These are phyloP conservation scores for Curvularia verruculosa DNA, from an alignment of 2,329 filamentous ascomycete genomes.

Conservation along the genomic window DNA sequence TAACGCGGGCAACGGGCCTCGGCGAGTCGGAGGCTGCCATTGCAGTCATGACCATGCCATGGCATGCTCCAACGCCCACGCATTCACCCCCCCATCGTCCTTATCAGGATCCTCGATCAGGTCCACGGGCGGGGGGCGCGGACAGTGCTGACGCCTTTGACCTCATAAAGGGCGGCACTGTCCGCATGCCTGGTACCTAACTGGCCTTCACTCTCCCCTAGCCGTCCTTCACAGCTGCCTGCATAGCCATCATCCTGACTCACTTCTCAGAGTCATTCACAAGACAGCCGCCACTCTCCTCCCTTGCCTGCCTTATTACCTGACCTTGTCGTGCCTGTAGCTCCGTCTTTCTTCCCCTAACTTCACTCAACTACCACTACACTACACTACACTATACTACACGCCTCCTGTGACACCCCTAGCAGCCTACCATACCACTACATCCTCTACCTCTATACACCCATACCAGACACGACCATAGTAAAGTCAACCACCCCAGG, in stretches of 20 bases:
- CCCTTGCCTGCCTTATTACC: slow-evolving; percentile 43
- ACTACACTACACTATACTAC: neutral
- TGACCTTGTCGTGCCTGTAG: slow-evolving; percentile 17
- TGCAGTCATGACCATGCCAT: slow-evolving; percentile 28
- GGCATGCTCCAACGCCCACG: slow-evolving; percentile 9
- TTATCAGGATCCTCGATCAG: slow-evolving; percentile 36
- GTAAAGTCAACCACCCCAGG: slow-evolving; percentile 2
- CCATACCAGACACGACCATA: neutral
- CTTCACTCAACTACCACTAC: slow-evolving; percentile 17
- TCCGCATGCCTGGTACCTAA: slow-evolving; percentile 5
- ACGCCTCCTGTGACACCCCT: neutral
- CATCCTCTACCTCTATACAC: neutral
- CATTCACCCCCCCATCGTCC: slow-evolving; percentile 31
- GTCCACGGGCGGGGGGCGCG: slow-evolving; percentile 19
- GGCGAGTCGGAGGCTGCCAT: slow-evolving; percentile 36
- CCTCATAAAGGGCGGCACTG: slow-evolving; percentile 33
- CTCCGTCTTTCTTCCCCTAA: slow-evolving; percentile 10
- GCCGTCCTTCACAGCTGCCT: slow-evolving; percentile 9
- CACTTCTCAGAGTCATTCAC: slow-evolving; percentile 44
- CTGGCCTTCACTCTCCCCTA: too few species aligned
- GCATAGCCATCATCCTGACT: slow-evolving; percentile 36
- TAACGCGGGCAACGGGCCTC: slow-evolving; percentile 34
- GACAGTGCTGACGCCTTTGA: slow-evolving; percentile 36
- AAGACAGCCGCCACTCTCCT: slow-evolving; percentile 41
- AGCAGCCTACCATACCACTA: neutral